Conservation (phyloP, 805 yeast genomes). For the Tetrapisispora pingtungensis region DNA sequence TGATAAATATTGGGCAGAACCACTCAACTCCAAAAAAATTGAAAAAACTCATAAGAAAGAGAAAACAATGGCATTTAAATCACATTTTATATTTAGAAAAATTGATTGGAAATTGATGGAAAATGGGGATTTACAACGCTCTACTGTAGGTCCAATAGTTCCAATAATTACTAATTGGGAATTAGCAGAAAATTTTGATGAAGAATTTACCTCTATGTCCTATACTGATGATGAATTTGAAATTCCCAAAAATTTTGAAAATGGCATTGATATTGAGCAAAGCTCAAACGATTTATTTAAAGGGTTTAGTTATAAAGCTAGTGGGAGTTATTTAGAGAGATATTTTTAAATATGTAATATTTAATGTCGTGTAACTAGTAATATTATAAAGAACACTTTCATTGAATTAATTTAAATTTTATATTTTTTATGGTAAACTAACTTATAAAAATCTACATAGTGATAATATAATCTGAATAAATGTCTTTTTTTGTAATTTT, state of each 20-base stretch:
- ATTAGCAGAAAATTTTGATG: constrained; percentile 75
- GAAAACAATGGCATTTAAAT: constrained; percentile 34
- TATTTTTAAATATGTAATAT: constrained; percentile 15
- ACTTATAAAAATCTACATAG: background rate
- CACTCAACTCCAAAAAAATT: constrained; percentile 3
- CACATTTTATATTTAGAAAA: constrained; percentile 68
- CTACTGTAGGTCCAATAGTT: constrained; percentile 61
- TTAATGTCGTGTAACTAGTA: background rate
- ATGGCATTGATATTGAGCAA: constrained; percentile 3
- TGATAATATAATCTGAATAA: background rate
- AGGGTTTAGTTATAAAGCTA: constrained; percentile 31
- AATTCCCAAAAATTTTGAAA: constrained; percentile 5
- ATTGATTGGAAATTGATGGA: constrained; percentile 58
- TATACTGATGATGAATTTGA: constrained; percentile 24
- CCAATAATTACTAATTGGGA: constrained; percentile 76
- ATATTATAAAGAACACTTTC: no score
- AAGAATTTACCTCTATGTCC: constrained; percentile 65
- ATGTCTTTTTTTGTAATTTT: background rate
- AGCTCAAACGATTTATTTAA: constrained; percentile 22
- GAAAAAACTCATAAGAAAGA: constrained; percentile 17
- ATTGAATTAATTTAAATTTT: no score
- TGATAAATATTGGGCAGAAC: constrained; percentile 39
- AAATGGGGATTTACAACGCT: constrained; percentile 34
- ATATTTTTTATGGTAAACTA: no score
- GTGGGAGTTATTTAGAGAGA: constrained; percentile 28